Evolutionary conservation across 805 yeast genomes (phyloP).

Genomic region (Candida wancherniae): DNA sequence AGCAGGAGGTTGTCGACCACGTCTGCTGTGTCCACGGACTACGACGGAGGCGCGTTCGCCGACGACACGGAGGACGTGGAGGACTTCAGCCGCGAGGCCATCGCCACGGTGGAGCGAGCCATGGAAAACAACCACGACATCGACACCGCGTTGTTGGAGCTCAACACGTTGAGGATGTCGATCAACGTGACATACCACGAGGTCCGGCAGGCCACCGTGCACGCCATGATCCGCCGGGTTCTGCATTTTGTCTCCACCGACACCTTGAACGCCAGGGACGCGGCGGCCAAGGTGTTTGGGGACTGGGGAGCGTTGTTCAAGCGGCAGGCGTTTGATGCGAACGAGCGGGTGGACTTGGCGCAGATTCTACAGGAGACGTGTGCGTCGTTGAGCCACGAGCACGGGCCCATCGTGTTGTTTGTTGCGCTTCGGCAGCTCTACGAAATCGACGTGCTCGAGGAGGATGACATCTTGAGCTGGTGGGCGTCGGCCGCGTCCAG

Average conservation of each 20-base stretch:
- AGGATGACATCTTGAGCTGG: constrained; percentile 77
- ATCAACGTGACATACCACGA: constrained; percentile 94
- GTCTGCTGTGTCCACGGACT: constrained; percentile 43
- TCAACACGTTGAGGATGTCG: constrained; percentile 94
- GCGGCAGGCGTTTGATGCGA: constrained; percentile 79
- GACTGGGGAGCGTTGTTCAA: constrained; percentile 80
- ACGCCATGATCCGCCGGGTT: constrained; percentile 66
- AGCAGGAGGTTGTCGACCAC: constrained; percentile 33
- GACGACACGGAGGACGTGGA: constrained; percentile 50
- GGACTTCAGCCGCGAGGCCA: constrained; percentile 83
- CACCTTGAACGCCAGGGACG: constrained; percentile 71
- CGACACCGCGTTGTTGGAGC: constrained; percentile 87
- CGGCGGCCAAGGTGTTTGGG: constrained; percentile 67
- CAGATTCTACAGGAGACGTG: constrained; percentile 45
- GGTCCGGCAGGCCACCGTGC: constrained; percentile 75
- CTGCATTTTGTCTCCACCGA: constrained; percentile 72
- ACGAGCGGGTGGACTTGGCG: constrained; percentile 73
- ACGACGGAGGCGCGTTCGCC: constrained; percentile 30
- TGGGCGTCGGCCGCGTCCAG: constrained; percentile 49
- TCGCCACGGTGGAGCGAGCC: constrained; percentile 89
- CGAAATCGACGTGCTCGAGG: constrained; percentile 78
- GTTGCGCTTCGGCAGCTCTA: constrained; percentile 59
- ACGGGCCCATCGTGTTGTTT: constrained; percentile 46
- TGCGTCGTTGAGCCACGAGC: constrained; percentile 31
- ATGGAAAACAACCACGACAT: constrained; percentile 87